A percentile compares a stretch with the other conserved stretches of the same genome.
phyloP scores from a whole-genome alignment of 2,329 filamentous ascomycete species.

The Thielaviopsis cerberus region DNA sequence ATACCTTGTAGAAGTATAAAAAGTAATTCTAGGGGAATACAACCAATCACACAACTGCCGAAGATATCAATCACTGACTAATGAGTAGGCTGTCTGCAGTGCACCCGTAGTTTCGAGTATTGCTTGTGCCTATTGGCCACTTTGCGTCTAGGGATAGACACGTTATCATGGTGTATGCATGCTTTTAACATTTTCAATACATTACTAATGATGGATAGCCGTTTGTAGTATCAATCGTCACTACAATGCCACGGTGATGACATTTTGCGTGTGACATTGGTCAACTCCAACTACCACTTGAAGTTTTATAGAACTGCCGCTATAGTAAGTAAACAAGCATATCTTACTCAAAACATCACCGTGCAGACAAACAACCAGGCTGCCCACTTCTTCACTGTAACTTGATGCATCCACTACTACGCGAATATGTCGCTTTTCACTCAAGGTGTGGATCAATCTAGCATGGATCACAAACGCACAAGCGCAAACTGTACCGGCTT shows the following conservation, averaged over 20 bases:
- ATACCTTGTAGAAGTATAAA: not conserved
- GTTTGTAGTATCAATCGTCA: not conserved
- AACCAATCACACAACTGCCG: slow-evolving; percentile 8
- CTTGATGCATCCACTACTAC: not conserved
- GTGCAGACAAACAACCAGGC: not conserved
- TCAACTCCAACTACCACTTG: not conserved
- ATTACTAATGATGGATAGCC: not conserved
- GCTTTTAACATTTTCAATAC: not conserved
- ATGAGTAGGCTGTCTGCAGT: not conserved
- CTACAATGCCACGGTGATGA: not conserved
- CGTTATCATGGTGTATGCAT: not conserved
- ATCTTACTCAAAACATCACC: not conserved
- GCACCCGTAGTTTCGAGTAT: not conserved
- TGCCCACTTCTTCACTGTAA: not conserved
- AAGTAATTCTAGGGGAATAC: not conserved
- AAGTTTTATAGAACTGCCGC: not conserved
- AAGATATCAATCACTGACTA: not conserved
- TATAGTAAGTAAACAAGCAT: not conserved
- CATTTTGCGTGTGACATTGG: not conserved
- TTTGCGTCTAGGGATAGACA: no score
- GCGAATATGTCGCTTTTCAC: no score
- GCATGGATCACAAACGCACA: not conserved
- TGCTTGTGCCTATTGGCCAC: not conserved
- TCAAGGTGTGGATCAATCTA: not conserved
- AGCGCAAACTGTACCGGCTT: not conserved